Evolutionary conservation across 2,329 filamentous ascomycete genomes (phyloP).

Genomic region (Penicillium sp.): DNA sequence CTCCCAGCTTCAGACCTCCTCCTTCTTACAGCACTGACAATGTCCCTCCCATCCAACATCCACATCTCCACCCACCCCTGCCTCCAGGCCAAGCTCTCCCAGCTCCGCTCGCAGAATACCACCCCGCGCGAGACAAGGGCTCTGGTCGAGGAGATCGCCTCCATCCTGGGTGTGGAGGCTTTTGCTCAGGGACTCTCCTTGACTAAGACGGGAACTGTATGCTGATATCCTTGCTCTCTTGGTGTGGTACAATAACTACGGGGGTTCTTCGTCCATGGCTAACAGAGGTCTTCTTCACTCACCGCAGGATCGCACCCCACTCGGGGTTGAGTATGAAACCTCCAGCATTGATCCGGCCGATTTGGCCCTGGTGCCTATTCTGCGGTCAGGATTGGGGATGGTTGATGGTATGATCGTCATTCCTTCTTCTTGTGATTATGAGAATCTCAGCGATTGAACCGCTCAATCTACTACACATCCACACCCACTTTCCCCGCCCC

Average conservation of each 20-base stretch:
- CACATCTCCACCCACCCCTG: slow-evolving; percentile 87
- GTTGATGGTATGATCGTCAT: slow-evolving; percentile 65
- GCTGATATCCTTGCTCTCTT: slow-evolving; percentile 21
- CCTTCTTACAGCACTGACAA: slow-evolving; percentile 12
- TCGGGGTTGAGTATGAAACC: slow-evolving; percentile 75
- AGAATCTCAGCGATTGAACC: not conserved
- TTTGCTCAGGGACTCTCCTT: slow-evolving; percentile 66
- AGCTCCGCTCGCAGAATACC: slow-evolving; percentile 75
- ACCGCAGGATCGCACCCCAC: slow-evolving; percentile 71
- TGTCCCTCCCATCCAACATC: slow-evolving; percentile 57
- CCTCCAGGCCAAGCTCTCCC: slow-evolving; percentile 83
- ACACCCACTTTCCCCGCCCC: not conserved
- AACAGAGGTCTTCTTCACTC: not conserved
- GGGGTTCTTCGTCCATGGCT: not conserved
- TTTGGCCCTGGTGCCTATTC: slow-evolving; percentile 84
- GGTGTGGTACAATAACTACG: too few species aligned
- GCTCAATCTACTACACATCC: not conserved
- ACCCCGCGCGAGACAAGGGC: slow-evolving; percentile 75
- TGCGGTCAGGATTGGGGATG: slow-evolving; percentile 92
- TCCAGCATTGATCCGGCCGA: slow-evolving; percentile 65
- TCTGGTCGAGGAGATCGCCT: slow-evolving; percentile 82
- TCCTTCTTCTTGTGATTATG: not conserved
- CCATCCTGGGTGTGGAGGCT: slow-evolving; percentile 82
- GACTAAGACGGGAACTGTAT: slow-evolving; percentile 66
- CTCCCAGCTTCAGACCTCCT: not conserved